These are phyloP conservation scores for Gamsiella multidivaricata DNA, from an alignment of 192 early-diverging fungal species.

Conservation along the genomic window DNA sequence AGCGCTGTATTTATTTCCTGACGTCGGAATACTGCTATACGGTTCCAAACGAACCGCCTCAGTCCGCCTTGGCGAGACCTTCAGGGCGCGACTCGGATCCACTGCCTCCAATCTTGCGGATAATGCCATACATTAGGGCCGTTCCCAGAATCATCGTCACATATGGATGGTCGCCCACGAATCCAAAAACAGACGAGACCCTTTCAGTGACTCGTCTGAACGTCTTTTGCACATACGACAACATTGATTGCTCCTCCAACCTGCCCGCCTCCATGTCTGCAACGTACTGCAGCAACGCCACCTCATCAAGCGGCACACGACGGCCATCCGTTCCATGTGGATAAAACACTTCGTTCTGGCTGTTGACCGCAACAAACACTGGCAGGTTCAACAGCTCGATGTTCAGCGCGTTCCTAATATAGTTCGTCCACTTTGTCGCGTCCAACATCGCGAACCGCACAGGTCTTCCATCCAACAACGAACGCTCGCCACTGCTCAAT, in stretches of 20 bases:
- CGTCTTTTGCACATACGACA: conserved; percentile 21
- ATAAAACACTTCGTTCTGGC: conserved; percentile 21
- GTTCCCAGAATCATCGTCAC: conserved; percentile 5
- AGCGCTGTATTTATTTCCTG: too few species aligned
- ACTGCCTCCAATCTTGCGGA: conserved; percentile 13
- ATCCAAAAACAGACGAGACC: conserved; percentile 9
- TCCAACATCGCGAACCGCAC: conserved; percentile 73
- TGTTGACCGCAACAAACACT: conserved; percentile 39
- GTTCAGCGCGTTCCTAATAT: conserved; percentile 66
- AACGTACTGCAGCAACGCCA: conserved; percentile 31
- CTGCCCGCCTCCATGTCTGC: conserved; percentile 20
- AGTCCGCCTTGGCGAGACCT: conserved; percentile 36
- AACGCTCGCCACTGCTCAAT: neutral
- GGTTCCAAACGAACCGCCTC: too few species aligned
- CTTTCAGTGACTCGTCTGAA: conserved; percentile 18
- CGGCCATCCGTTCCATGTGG: conserved; percentile 33
- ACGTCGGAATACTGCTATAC: too few species aligned
- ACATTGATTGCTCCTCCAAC: conserved; percentile 30
- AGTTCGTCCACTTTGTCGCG: conserved; percentile 68
- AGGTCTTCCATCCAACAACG: conserved; percentile 1
- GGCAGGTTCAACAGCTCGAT: conserved; percentile 36
- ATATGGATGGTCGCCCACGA: conserved; percentile 25
- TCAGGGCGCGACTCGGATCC: conserved; percentile 18
- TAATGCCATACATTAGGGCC: conserved; percentile 11
- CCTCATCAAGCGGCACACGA: conserved; percentile 26